phyloP scores from a whole-genome alignment of 192 early-diverging fungal genomes.

The Dissophora globulifera region DNA sequence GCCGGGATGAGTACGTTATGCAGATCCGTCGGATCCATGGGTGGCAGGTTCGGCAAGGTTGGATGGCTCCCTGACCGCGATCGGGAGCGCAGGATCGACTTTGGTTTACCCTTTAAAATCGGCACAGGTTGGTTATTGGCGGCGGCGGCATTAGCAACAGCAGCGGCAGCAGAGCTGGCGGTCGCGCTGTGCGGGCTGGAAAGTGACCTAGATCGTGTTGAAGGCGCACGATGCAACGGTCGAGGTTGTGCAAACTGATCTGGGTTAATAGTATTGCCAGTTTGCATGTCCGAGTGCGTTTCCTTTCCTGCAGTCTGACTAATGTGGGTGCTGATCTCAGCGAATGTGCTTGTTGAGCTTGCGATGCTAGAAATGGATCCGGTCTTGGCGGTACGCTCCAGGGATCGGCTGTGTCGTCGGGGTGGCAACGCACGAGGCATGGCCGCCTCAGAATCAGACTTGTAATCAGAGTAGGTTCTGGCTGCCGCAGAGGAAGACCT shows the following conservation, averaged over 20 bases:
- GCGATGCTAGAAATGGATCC: not conserved
- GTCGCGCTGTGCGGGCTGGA: conserved; percentile 20
- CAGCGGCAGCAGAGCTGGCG: no score
- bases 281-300: no score
- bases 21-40: no score
- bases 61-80: conserved; percentile 23
- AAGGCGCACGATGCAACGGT: no score
- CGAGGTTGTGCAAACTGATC: not conserved
- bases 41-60: not conserved
- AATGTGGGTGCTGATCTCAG: no score
- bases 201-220: not conserved
- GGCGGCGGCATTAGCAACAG: no score
- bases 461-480: no score
- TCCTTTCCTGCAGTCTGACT: no score
- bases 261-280: no score
- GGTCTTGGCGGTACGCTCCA: not conserved
- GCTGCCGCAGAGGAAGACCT: no score
- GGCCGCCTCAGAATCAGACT: no score
- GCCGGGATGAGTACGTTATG: not conserved
- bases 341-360: not conserved
- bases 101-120: conserved; percentile 34
- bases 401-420: not conserved
- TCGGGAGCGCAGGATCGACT: conserved; percentile 32
- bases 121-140: conserved; percentile 16
- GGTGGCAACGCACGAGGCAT: no score